Base-by-base conservation (phyloP, 2,329 filamentous ascomycete species). In the Colletotrichum sansevieriae region DNA sequence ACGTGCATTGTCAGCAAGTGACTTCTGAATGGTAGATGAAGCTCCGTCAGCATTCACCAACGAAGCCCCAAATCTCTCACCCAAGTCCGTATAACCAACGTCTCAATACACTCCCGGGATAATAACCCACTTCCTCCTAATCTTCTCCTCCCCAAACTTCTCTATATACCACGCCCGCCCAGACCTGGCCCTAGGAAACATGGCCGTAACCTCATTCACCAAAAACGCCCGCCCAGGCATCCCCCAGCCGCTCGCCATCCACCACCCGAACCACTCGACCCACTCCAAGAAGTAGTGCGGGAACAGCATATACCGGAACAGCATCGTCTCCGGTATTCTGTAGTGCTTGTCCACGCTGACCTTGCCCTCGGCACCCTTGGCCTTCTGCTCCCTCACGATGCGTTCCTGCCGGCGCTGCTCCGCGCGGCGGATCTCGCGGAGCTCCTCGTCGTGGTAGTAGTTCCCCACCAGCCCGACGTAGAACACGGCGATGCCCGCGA, bases 251-350 rank as follows among this genome's bases (percentile, higher is more conserved):
- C 90, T 87, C 73, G 92, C 87, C 78, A 97, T 87, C 84, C 91
- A 94, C 78, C 94, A 99, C 0, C 96, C 96, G 3, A 87, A 79
- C 96, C 96, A 99, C 84, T 99, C 96, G 61, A 97, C 78, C 96
- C 96, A 99, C 82, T 99, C 96, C 76, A 91, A 92, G n/a, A 97
- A 84, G 79, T 98, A 99, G 78, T 99, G 96, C 72, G 96, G 94
- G 79, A 91, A 97, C 68, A 98, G 85, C 76, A 97, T 88, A 75
- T 90, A 91, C 72, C 87, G 85, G 81, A 98, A 99, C 57, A 97
- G 81, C 0, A 95, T 94, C 58, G 91, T 91, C 75, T 93, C 84
- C 0, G 96, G 96, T 60, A 99, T 88, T 81, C 92, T 89, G 78
- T 98, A 98, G 70, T 97, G 88, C 81, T 96, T 97, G 52, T 92